Percentiles rank a stretch among this genome's conserved stretches.
These are phyloP conservation scores for Cicer arietinum DNA, from an alignment of 306 rosid species.

Conservation along the genomic window DNA sequence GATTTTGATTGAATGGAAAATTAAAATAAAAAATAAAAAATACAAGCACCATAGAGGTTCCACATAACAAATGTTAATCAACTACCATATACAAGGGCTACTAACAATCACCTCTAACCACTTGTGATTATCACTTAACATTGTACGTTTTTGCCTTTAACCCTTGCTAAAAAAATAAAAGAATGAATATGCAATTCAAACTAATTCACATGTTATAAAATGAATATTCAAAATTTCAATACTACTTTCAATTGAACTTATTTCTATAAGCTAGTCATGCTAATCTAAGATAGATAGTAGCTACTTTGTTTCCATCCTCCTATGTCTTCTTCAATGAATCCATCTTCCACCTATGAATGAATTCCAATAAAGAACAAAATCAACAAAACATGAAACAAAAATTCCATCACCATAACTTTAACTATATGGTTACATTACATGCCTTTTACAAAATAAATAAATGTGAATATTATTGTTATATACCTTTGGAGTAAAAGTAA, in stretches of 20 bases:
- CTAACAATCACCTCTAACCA: too few species aligned
- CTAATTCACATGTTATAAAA: too few species aligned
- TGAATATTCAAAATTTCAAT: background rate
- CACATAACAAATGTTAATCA: too few species aligned
- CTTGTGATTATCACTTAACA: too few species aligned
- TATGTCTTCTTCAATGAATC: constrained; percentile 47
- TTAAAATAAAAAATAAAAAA: too few species aligned
- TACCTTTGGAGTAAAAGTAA: constrained; percentile 67
- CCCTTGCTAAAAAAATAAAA: too few species aligned
- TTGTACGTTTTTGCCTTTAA: too few species aligned
- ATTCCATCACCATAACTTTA: background rate
- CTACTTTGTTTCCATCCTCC: constrained; percentile 85
- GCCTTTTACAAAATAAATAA: background rate
- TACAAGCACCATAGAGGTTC: too few species aligned
- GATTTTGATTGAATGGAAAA: too few species aligned
- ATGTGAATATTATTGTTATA: background rate
- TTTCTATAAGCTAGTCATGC: background rate
- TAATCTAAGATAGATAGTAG: constrained; percentile 7
- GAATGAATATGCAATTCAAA: too few species aligned
- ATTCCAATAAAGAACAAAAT: constrained; percentile 35
- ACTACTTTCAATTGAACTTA: background rate
- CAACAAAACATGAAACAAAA: constrained; percentile 26
- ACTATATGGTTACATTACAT: background rate
- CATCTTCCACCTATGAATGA: constrained; percentile 54
- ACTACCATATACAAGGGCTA: too few species aligned